phyloP scores from a whole-genome alignment of 2,329 filamentous ascomycete genomes.

The Colletotrichum musae region DNA sequence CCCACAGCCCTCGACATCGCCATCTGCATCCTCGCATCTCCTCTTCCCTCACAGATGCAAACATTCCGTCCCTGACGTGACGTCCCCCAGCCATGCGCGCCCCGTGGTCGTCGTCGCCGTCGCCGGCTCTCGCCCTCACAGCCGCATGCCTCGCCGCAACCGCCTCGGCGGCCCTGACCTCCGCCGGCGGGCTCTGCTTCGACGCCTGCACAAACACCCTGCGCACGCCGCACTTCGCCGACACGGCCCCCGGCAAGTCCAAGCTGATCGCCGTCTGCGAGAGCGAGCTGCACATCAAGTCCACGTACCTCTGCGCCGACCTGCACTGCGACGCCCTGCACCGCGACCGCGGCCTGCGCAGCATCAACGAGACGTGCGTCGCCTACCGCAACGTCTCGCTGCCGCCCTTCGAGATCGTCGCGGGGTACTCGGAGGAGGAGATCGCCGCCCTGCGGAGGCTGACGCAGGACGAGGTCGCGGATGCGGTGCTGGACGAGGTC shows the following conservation, averaged over 20 bases:
- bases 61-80: slow-evolving; percentile 19
- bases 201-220: slow-evolving; percentile 51
- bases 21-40: neutral
- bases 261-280: slow-evolving; percentile 46
- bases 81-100: slow-evolving; percentile 21
- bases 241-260: slow-evolving; percentile 43
- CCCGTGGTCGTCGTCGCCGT: slow-evolving; percentile 17
- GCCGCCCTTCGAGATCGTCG: slow-evolving; percentile 53
- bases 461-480: slow-evolving; percentile 45
- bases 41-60: slow-evolving; percentile 14
- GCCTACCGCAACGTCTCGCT: slow-evolving; percentile 45
- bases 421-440: slow-evolving; percentile 52
- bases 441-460: slow-evolving; percentile 50
- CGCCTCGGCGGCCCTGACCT: slow-evolving; percentile 18
- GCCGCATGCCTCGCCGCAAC: slow-evolving; percentile 28
- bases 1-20: neutral
- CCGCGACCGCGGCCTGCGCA: slow-evolving; percentile 43
- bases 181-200: slow-evolving; percentile 46
- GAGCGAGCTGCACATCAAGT: slow-evolving; percentile 47
- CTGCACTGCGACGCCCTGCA: slow-evolving; percentile 52
- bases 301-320: slow-evolving; percentile 55
- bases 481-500: slow-evolving; percentile 46
- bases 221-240: slow-evolving; percentile 49
- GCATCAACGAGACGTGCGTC: slow-evolving; percentile 54
- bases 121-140: slow-evolving; percentile 3